Conservation (phyloP, 176 grass and related monocot genomes). For the Urochloa ruziziensis region DNA sequence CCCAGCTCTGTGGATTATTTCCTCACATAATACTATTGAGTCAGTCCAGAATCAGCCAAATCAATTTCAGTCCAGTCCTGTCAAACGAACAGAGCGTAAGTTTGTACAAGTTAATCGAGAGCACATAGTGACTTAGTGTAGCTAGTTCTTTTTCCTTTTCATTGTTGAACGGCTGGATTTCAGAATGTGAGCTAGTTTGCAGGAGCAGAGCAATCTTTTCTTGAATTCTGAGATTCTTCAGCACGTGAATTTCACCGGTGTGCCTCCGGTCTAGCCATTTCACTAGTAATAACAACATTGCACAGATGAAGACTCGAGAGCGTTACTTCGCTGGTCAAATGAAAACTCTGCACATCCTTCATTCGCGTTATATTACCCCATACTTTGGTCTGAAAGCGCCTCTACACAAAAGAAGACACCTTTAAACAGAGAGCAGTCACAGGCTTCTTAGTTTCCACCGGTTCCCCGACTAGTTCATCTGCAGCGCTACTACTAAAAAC, state of each 20-base stretch:
- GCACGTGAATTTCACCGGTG: background rate
- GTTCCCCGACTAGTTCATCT: conserved; percentile 15
- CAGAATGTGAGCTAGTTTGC: background rate
- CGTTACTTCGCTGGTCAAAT: background rate
- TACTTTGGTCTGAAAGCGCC: conserved; percentile 6
- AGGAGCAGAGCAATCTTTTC: background rate
- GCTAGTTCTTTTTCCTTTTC: too few species aligned
- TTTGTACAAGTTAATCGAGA: too few species aligned
- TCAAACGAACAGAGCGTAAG: too few species aligned
- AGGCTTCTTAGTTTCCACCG: background rate
- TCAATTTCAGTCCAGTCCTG: too few species aligned
- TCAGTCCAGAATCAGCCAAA: too few species aligned
- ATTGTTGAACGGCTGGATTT: too few species aligned
- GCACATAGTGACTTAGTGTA: too few species aligned
- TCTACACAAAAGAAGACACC: background rate
- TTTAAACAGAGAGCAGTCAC: background rate
- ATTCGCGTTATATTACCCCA: conserved; percentile 15
- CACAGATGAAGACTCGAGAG: background rate
- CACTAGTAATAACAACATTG: background rate
- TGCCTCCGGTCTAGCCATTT: background rate
- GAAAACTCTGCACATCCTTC: conserved; percentile 27
- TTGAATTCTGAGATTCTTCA: background rate
- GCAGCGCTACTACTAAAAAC: conserved; percentile 31
- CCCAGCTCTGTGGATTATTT: too few species aligned
- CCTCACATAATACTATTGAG: too few species aligned